Base-by-base conservation (phyloP, 2,329 filamentous ascomycete species). In the Hawksworthiomyces lignivorus region DNA sequence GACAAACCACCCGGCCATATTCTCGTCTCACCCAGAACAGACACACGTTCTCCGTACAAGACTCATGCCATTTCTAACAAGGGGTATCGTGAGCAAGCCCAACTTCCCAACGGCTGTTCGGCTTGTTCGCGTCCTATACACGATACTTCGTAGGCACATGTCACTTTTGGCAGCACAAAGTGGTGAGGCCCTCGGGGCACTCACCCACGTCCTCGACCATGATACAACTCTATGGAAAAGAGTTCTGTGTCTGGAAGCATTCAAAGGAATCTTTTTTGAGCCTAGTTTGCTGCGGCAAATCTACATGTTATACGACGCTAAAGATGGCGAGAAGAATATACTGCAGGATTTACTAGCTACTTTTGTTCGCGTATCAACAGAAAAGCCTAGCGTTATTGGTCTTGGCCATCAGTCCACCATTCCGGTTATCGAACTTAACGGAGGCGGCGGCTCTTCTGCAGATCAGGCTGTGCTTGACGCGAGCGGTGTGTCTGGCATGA, bases 401-500 rank as follows among this genome's bases (percentile, higher is more conserved):
- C 75, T 97, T 4, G 83, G 89, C 5, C 82, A 86, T 48, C 87
- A 94, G 52, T 97, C 92, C 1, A 89, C 87, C 1, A 77, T 90
- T 26, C 88, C 92, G 6, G 73, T 75, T 0, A 72, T 74, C 8
- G 70, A 69, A 31, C 73, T 75, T 5, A 70, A 72, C 33, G 70
- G 71, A 26, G 70, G 67, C 31, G 69, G 70, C 37, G 75, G 77
- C 30, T 65, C 68, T 4, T 74, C 79, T 1, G 77, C 81, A 21
- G 88, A 96, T 47, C 86, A 90, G 60, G 85, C 84, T n/a, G 83
- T 92, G 51, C 72, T 95, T 7, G 90, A 97, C 62, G 85, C 88
- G 20, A 87, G 84, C 40, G 87, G 87, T 34, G 80, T 96, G 48
- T 80, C 86, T 24, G 90, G 90, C 36, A 86, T 95, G 20, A 94